Evolutionary conservation across 208 protist species (phyloP), one percentile per base, ranked within the genome.

Genomic region (Tritrichomonas foetus): DNA sequence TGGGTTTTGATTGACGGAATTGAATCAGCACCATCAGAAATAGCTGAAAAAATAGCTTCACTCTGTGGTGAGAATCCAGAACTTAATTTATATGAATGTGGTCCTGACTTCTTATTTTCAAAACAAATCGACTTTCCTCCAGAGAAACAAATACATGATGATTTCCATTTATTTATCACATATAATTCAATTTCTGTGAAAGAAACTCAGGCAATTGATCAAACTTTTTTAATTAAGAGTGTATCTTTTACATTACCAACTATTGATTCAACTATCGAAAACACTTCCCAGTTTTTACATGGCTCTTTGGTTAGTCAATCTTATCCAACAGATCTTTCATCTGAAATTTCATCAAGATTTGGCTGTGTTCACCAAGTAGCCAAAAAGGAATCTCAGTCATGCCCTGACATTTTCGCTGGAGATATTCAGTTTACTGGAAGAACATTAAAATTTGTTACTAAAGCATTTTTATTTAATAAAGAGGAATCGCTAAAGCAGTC

Each of bases 21-120:
- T 33, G 55, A 92, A 55, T 66, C 50, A n/a, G 80, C 80, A 64
- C 80, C 80, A n/a, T 64, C 80, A 33, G 80, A 36, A 36, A 64
- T 92, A 33, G 80, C 55, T n/a, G 80, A 92, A 64, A 55, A 64
- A 92, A 66, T 92, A 33, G 11, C 49, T 36, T 5, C 80, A 64
- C n/a, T 92, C 11, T 64, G 49, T 92, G 80, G 55, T n/a, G 80
- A 92, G 8, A 30, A 55, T 33, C 80, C 80, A 64, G 80, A 66
- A 55, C 22, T 92, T n/a, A 92, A 92, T 92, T 30, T 92, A n/a
- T 92, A 92, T 64, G 80, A 92, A 33, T n/a, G 25, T 92, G 55
- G 80, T 11, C 11, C 11, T 39, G 80, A 64, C 11, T 64, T 39
- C 27, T 64, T 33, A n/a, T 92, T 92, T 30, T 66, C 80, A 33